Evolutionary conservation across 305 asterid species (phyloP).

Genomic region (Ajuga reptans): DNA sequence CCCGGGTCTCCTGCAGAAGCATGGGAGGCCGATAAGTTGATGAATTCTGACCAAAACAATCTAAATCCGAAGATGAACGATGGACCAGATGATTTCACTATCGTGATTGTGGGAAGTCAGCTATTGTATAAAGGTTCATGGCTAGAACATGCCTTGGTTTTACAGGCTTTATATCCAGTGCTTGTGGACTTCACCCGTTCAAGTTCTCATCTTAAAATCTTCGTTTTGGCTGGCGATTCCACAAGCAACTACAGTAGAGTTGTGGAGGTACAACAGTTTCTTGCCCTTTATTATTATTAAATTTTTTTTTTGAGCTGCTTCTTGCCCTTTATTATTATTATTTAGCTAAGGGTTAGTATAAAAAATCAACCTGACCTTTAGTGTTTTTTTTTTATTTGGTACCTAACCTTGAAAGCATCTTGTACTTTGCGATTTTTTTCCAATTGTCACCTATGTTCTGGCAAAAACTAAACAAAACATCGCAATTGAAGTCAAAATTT

Average conservation of each 20-base stretch:
- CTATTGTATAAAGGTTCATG: slow-evolving; percentile 65
- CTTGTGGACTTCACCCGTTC: slow-evolving; percentile 33
- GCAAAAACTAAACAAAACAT: too few species aligned
- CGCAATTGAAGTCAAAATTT: too few species aligned
- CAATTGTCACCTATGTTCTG: too few species aligned
- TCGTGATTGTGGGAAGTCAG: slow-evolving; percentile 63
- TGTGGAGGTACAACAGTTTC: slow-evolving; percentile 48
- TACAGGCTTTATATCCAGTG: slow-evolving; percentile 57
- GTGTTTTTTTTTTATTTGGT: too few species aligned
- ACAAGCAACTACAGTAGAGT: slow-evolving; percentile 50
- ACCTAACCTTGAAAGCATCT: too few species aligned
- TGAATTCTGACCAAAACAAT: slow-evolving; percentile 26
- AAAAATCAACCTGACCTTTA: too few species aligned
- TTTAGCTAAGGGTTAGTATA: too few species aligned
- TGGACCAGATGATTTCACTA: slow-evolving; percentile 37
- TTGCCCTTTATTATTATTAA: background rate
- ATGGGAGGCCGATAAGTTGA: slow-evolving; percentile 40
- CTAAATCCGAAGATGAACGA: slow-evolving; percentile 28
- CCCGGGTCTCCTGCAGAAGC: slow-evolving; percentile 69
- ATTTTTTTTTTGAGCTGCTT: too few species aligned
- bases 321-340: background rate
- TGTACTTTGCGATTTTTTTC: too few species aligned
- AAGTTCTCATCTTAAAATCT: slow-evolving; percentile 48
- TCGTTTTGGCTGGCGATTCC: slow-evolving; percentile 49
- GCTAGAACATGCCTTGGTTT: slow-evolving; percentile 84